Conservation (phyloP, 768 basidiomycete species). For the Porphyrellus cyaneotinctus region DNA sequence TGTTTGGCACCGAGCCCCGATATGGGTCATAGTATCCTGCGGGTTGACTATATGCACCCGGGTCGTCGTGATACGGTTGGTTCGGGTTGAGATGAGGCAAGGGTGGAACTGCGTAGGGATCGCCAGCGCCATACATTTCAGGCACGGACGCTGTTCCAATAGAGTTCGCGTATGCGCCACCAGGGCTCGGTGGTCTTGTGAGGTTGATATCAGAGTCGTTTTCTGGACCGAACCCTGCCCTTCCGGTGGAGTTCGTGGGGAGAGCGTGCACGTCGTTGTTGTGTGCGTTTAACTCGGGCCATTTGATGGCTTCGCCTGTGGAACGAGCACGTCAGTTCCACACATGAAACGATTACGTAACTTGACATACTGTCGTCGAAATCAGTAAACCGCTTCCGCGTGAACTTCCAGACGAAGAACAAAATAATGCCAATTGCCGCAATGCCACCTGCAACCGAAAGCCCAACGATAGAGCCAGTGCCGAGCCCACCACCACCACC, state of each 20-base stretch:
- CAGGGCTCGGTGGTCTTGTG: conserved; percentile 45
- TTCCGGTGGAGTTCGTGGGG: conserved; percentile 65
- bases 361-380: conserved; percentile 72
- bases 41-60: conserved; percentile 36
- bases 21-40: conserved; percentile 76
- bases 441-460: conserved; percentile 78
- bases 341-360: conserved; percentile 12
- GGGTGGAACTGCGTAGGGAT: conserved; percentile 82
- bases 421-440: conserved; percentile 65
- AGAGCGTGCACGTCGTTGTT: conserved; percentile 54
- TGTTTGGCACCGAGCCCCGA: conserved; percentile 65
- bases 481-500: conserved; percentile 44
- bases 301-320: conserved; percentile 76
- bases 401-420: conserved; percentile 86
- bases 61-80: conserved; percentile 73
- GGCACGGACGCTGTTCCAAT: conserved; percentile 43
- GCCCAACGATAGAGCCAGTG: conserved; percentile 72
- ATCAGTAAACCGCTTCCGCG: conserved; percentile 67
- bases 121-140: conserved; percentile 38
- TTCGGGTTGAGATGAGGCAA: conserved; percentile 78
- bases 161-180: conserved; percentile 45
- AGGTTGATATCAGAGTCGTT: conserved; percentile 57
- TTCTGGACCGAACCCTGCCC: conserved; percentile 60
- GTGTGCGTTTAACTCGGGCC: conserved; percentile 82
- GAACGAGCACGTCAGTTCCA: background rate